Percentiles rank a stretch among this genome's conserved stretches.
Conservation (phyloP, 2,329 filamentous ascomycete genomes). For the Pleoardoris graminearum region DNA sequence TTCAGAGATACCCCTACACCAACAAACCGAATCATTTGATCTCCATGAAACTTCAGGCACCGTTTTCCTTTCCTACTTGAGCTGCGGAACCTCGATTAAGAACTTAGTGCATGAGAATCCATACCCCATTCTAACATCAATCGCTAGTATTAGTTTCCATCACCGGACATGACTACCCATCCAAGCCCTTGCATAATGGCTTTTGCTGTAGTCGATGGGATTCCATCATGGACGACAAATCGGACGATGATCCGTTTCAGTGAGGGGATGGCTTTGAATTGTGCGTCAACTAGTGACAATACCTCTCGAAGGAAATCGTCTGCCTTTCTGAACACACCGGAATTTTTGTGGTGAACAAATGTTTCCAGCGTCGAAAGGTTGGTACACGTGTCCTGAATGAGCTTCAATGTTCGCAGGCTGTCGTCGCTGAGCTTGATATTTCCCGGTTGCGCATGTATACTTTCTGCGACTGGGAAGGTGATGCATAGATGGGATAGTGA, state of each 20-base stretch:
- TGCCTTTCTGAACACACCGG: slow-evolving; percentile 12
- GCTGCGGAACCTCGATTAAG: too few relatives aligned
- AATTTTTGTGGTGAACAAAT: slow-evolving; percentile 19
- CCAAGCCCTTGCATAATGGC: slow-evolving; percentile 8
- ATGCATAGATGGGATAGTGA: slow-evolving; percentile 16
- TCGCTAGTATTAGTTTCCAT: too few relatives aligned
- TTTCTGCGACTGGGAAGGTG: slow-evolving; percentile 17
- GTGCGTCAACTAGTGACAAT: slow-evolving; percentile 8
- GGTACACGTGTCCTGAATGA: slow-evolving; percentile 13
- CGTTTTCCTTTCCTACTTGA: too few relatives aligned
- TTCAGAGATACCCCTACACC: too few relatives aligned
- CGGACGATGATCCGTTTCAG: slow-evolving; percentile 12
- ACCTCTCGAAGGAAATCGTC: slow-evolving; percentile 12
- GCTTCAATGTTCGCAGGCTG: slow-evolving; percentile 13
- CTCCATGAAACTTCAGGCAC: too few relatives aligned
- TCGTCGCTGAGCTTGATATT: slow-evolving; percentile 12
- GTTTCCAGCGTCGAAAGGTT: slow-evolving; percentile 18
- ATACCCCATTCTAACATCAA: too few relatives aligned
- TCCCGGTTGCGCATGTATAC: slow-evolving; percentile 8
- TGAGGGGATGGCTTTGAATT: slow-evolving; percentile 12
- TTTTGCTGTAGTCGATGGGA: slow-evolving; percentile 2
- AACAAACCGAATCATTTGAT: too few relatives aligned
- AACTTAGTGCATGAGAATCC: too few relatives aligned
- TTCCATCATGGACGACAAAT: slow-evolving; percentile 6
- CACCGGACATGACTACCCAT: slow-evolving; percentile 2